Percentiles rank a stretch among this genome's conserved stretches.
Evolutionary conservation across 208 protist genomes (phyloP).

Genomic region (Naegleria gruberi): DNA sequence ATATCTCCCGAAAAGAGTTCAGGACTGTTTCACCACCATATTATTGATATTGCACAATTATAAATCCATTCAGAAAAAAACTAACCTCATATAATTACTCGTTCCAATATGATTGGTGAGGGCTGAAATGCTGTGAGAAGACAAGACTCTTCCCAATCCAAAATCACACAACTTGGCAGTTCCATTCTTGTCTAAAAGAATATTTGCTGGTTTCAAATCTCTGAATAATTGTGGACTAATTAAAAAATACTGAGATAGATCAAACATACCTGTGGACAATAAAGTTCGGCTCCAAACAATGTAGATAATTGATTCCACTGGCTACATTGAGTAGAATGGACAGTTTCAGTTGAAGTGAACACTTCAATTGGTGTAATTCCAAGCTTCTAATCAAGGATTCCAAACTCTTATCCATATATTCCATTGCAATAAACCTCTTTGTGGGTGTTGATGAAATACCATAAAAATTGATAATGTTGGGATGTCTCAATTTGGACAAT

Average conservation of each 20-base stretch:
- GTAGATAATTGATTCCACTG: neutral
- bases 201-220: neutral
- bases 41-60: no score
- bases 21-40: no score
- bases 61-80: no score
- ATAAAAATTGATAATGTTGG: neutral
- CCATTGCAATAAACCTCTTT: neutral
- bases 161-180: neutral
- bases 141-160: neutral
- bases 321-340: neutral
- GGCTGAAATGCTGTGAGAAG: neutral
- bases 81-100: neutral
- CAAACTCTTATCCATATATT: neutral
- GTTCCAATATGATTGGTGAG: neutral
- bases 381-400: neutral
- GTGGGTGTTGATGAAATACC: neutral
- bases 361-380: neutral
- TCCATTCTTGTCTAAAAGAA: neutral
- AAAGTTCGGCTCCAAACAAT: neutral
- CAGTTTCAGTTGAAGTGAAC: neutral
- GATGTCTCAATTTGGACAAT: neutral
- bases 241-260: no score
- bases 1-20: no score
- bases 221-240: no score
- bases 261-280: neutral